A percentile compares a stretch with the other conserved stretches of the same genome.
Conservation (phyloP, 2,329 filamentous ascomycete species). For the Aspergillus hiratsukae region DNA sequence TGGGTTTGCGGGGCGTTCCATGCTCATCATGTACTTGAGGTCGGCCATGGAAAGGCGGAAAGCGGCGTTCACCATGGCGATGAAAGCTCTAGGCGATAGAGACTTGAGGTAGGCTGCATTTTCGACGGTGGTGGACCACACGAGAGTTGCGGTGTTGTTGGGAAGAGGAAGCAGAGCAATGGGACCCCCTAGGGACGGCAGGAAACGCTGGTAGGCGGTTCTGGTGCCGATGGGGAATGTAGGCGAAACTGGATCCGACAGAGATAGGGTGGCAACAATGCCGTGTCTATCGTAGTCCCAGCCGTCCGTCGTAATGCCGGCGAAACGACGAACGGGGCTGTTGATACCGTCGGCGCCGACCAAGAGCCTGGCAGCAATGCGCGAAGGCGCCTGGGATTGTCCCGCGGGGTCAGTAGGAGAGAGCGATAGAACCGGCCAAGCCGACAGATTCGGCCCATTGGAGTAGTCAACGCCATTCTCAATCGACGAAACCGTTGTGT, state of each 20-base stretch:
- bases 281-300: conserved; percentile 94
- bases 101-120: conserved; percentile 76
- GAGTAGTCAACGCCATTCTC: conserved; percentile 63
- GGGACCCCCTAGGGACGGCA: conserved; percentile 73
- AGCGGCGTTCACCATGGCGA: conserved; percentile 86
- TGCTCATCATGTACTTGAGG: conserved; percentile 73
- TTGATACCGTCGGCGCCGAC: conserved; percentile 94
- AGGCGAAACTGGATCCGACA: conserved; percentile 47
- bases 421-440: conserved; percentile 82
- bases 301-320: conserved; percentile 75
- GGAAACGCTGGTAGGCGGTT: conserved; percentile 90
- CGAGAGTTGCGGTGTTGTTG: conserved; percentile 74
- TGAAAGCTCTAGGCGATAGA: conserved; percentile 67
- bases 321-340: conserved; percentile 85
- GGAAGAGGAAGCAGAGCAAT: conserved; percentile 89
- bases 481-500: conserved; percentile 75
- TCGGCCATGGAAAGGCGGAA: conserved; percentile 79
- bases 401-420: conserved; percentile 45
- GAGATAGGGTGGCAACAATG: conserved; percentile 79
- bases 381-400: conserved; percentile 35
- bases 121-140: conserved; percentile 88
- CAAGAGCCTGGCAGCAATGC: conserved; percentile 74
- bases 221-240: conserved; percentile 46
- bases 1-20: conserved; percentile 36
- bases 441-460: conserved; percentile 68